These are phyloP conservation scores for Mycena vitilis DNA, from an alignment of 768 basidiomycete species.

Conservation along the genomic window DNA sequence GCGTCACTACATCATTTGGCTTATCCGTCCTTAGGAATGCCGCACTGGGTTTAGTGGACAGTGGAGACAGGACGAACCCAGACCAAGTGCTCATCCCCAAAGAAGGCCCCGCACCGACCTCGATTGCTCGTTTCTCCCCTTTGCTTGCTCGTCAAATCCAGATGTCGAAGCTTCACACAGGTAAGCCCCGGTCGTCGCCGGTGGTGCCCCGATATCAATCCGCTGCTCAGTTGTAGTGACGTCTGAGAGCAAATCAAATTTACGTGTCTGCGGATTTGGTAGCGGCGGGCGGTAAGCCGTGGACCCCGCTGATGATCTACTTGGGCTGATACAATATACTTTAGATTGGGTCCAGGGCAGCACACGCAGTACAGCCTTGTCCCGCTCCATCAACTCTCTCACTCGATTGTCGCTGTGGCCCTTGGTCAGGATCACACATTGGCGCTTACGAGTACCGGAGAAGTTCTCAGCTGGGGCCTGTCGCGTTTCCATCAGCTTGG, in stretches of 20 bases:
- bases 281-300: slow-evolving; percentile 80
- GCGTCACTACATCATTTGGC: slow-evolving; percentile 27
- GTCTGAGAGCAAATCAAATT: slow-evolving; percentile 74
- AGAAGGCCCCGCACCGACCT: slow-evolving; percentile 42
- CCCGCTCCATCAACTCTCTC: slow-evolving; percentile 66
- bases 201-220: neutral
- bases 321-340: slow-evolving; percentile 1
- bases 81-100: slow-evolving; percentile 74
- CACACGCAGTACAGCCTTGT: slow-evolving; percentile 84
- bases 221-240: slow-evolving; percentile 67
- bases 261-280: slow-evolving; percentile 91
- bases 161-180: slow-evolving; percentile 94
- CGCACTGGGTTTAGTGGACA: slow-evolving; percentile 86
- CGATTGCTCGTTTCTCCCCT: slow-evolving; percentile 65
- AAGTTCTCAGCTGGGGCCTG: slow-evolving; percentile 91
- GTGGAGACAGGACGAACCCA: slow-evolving; percentile 80
- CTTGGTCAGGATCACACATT: slow-evolving; percentile 96
- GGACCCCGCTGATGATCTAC: slow-evolving; percentile 1
- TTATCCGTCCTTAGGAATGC: slow-evolving; percentile 70
- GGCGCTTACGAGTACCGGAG: slow-evolving; percentile 81
- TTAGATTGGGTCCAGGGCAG: slow-evolving; percentile 77
- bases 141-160: slow-evolving; percentile 72
- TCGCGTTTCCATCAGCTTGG: slow-evolving; percentile 93
- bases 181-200: slow-evolving; percentile 45
- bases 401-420: slow-evolving; percentile 74